Conservation (phyloP, 1,139 yeast genomes). For the Casaregolazyma suthepensis region DNA sequence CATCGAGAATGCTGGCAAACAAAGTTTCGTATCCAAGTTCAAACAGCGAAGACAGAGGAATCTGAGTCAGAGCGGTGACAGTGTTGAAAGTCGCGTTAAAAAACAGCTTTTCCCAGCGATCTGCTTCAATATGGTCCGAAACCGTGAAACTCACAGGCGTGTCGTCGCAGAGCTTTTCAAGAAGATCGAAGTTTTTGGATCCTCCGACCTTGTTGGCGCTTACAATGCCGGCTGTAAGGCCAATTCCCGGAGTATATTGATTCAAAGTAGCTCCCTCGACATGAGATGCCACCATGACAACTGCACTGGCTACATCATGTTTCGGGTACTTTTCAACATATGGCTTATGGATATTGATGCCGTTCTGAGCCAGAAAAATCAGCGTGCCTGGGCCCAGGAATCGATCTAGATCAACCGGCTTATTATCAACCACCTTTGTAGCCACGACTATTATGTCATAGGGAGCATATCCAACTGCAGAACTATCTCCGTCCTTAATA, state of each 20-base stretch:
- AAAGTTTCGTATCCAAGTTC: conserved; percentile 13
- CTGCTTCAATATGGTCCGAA: conserved; percentile 12
- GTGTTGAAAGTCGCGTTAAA: conserved; percentile 25
- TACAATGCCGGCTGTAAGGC: conserved; percentile 17
- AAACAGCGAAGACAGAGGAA: conserved; percentile 14
- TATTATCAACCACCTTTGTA: conserved; percentile 16
- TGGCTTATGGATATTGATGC: conserved; percentile 23
- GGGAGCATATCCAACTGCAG: conserved; percentile 2
- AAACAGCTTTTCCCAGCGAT: conserved; percentile 22
- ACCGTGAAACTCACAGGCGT: conserved; percentile 13
- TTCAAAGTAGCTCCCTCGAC: conserved; percentile 13
- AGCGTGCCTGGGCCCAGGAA: conserved; percentile 17
- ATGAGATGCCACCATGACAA: conserved; percentile 17
- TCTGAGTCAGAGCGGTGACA: conserved; percentile 17
- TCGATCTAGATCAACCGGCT: conserved; percentile 15
- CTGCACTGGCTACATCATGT: conserved; percentile 20
- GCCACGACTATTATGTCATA: conserved; percentile 20
- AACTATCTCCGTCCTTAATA: conserved; percentile 10
- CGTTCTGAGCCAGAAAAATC: conserved; percentile 22
- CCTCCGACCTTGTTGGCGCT: conserved; percentile 3
- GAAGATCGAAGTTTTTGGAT: conserved; percentile 7
- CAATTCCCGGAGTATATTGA: conserved; percentile 11
- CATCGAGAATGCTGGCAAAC: conserved; percentile 14
- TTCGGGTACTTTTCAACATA: conserved; percentile 18
- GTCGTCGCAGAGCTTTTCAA: conserved; percentile 10